Base-by-base conservation (phyloP, 306 rosid genomes). In the Corylus americana region DNA sequence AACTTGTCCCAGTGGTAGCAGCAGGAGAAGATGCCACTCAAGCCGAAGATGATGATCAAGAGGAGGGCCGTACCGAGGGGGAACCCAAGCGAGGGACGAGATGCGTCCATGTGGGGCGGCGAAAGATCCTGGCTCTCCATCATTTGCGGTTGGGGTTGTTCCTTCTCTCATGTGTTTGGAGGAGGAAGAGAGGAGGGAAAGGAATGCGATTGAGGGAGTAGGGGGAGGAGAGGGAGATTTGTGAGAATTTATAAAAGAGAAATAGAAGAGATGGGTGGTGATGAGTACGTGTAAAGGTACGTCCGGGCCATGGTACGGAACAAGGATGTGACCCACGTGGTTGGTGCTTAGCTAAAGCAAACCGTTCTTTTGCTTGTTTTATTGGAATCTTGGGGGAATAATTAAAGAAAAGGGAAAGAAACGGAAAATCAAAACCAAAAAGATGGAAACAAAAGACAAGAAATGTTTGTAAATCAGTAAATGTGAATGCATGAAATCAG, bases 1-100 rank as follows among this genome's bases (percentile, higher is more conserved):
- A 92, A 81, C 77, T 91, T 95, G 78, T 95, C 98, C 98, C 98
- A 92, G 81, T 95, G 98, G 83, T 95, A 95, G 82, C 97, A 95
- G 81, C 98, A 95, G 6, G 98, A 92, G 92, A 95, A 92, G 88
- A 95, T 84, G 37, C 98, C 98, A 70, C 98, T 95, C 72, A 95
- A 70, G 92, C 88, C 87, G 96, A 95, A 91, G 81, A 95, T 86
- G 84, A 92, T 75, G 84, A 95, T 75, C 31, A 95, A 66, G 77
- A 95, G 98, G 1, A 95, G 96, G 11, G 97, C 98, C 0, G 98
- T 95, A 63, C 98, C 98, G 3, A 95, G 89, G 7, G 98, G 98
- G 88, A 95, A 95, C 0, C 98, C 98, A 3, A 95, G 74, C 69
- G 98, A 89, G 45, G 98, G 98, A 74, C 98, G 89, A 79, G 98